phyloP scores from a whole-genome alignment of 768 basidiomycete species.

The Dacryopinax spathularia region DNA sequence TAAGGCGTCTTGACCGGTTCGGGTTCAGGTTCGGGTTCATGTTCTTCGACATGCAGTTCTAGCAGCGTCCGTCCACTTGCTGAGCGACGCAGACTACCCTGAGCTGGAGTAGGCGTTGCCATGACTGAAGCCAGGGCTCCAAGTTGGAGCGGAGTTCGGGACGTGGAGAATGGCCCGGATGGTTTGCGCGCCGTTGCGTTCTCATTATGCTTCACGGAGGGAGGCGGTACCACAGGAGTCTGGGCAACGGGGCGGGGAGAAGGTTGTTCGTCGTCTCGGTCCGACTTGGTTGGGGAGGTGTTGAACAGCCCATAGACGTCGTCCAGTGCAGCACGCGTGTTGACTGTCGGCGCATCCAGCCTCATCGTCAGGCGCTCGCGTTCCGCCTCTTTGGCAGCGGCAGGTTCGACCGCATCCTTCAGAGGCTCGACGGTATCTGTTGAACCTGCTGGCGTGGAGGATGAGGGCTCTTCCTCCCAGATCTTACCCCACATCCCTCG shows the following conservation, averaged over 20 bases:
- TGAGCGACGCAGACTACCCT: constrained; percentile 12
- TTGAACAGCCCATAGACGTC: constrained; percentile 97
- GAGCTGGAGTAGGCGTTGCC: constrained; percentile 24
- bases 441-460: constrained; percentile 1
- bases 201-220: constrained; percentile 12
- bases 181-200: constrained; percentile 11
- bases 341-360: constrained; percentile 54
- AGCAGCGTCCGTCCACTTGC: background rate
- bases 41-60: constrained; percentile 11
- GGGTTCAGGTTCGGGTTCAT: constrained; percentile 9
- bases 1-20: background rate
- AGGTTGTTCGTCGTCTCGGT: background rate
- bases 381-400: background rate
- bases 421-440: background rate
- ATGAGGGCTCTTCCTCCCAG: constrained; percentile 7
- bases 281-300: constrained; percentile 49
- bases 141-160: constrained; percentile 5
- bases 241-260: background rate
- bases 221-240: background rate
- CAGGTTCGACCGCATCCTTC: background rate
- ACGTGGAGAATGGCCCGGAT: constrained; percentile 16
- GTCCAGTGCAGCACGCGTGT: constrained; percentile 86
- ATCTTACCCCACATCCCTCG: background rate
- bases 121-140: background rate
- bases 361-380: background rate